These are phyloP conservation scores for Crithidia thermophila DNA, from an alignment of 208 protist species.

Conservation along the genomic window DNA sequence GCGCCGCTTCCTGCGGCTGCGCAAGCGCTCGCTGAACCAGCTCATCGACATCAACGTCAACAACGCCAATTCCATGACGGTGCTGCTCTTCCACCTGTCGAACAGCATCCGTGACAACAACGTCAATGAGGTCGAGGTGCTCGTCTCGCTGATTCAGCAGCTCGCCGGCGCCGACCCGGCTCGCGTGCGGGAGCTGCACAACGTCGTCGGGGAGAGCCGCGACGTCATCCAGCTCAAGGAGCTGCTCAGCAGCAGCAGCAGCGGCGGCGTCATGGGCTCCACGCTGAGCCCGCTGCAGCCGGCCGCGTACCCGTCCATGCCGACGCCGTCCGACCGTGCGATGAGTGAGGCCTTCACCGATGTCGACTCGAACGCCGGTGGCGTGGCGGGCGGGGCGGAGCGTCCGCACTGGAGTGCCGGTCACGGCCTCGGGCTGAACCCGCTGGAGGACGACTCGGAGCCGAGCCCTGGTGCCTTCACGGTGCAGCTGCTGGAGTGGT, in stretches of 20 bases:
- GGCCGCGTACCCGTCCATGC: constrained; percentile 4
- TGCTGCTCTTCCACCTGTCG: constrained; percentile 62
- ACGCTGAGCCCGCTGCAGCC: constrained; percentile 1
- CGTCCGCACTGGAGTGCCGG: not conserved
- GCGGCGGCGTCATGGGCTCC: not conserved
- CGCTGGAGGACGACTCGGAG: constrained; percentile 15
- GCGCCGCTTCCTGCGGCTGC: constrained; percentile 42
- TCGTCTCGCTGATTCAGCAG: constrained; percentile 58
- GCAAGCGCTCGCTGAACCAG: constrained; percentile 52
- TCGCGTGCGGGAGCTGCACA: constrained; percentile 44
- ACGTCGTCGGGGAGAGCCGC: constrained; percentile 36
- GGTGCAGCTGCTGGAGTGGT: constrained; percentile 63
- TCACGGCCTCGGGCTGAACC: constrained; percentile 4
- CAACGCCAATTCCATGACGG: constrained; percentile 52
- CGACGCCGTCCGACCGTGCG: constrained; percentile 12
- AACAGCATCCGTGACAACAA: constrained; percentile 56
- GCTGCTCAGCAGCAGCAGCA: constrained; percentile 41
- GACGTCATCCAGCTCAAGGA: constrained; percentile 44
- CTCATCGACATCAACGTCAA: constrained; percentile 73
- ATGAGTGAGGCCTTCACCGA: constrained; percentile 26
- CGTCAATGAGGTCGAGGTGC: constrained; percentile 72
- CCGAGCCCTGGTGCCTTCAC: constrained; percentile 31
- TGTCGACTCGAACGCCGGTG: constrained; percentile 16
- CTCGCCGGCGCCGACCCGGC: constrained; percentile 45
- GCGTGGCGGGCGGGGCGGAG: not conserved